Conservation (phyloP, 2,329 filamentous ascomycete species). For the Trichoderma citrinoviride region DNA sequence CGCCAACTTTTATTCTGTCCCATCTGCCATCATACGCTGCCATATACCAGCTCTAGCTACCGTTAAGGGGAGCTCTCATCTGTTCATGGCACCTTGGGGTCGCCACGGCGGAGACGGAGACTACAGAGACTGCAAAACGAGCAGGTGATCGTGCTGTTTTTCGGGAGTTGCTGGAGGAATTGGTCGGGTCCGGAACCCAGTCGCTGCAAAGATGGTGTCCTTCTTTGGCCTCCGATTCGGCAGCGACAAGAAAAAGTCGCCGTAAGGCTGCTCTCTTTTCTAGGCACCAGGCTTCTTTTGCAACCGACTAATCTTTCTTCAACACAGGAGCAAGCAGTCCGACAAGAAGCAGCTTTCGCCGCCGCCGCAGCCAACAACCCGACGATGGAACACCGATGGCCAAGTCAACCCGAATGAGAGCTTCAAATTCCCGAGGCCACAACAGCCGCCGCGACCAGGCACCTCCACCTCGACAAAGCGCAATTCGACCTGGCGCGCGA, state of each 20-base stretch:
- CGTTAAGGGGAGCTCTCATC: not conserved
- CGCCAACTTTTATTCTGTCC: not conserved
- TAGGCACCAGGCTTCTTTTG: not conserved
- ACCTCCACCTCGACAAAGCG: constrained; percentile 36
- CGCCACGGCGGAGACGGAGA: constrained; percentile 11
- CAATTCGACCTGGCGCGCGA: constrained; percentile 34
- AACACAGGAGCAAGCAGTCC: constrained; percentile 26
- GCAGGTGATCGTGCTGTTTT: not conserved
- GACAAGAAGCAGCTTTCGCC: constrained; percentile 24
- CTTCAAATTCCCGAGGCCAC: constrained; percentile 37
- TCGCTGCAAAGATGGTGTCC: constrained; percentile 49
- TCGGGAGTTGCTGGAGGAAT: not conserved
- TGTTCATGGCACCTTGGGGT: constrained; percentile 17
- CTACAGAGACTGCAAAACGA: constrained; percentile 1
- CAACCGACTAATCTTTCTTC: not conserved
- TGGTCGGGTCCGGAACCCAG: not conserved
- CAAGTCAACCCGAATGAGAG: constrained; percentile 32
- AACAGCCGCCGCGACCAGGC: constrained; percentile 39
- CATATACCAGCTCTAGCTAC: not conserved
- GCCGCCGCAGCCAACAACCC: constrained; percentile 25
- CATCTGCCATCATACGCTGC: not conserved
- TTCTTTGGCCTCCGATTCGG: constrained; percentile 58
- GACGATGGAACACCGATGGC: constrained; percentile 29
- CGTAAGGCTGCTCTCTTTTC: constrained; percentile 33
- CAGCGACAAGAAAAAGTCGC: constrained; percentile 56